Evolutionary conservation across 1,284 basidiomycete genomes (phyloP).

Genomic region (Melampsora larici-populina): DNA sequence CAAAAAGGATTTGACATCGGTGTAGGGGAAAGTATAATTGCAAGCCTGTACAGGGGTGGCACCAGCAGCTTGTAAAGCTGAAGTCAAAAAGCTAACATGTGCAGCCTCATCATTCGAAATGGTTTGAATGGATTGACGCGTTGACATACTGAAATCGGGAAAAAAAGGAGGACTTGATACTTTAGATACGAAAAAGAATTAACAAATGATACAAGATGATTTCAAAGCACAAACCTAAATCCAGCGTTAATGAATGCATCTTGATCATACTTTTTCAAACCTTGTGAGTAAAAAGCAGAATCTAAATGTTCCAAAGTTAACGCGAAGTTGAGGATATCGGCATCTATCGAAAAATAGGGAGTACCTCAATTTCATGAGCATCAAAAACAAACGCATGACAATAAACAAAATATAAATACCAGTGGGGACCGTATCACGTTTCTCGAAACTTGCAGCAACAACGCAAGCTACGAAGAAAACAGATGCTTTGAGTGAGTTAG

Average conservation of each 20-base stretch:
- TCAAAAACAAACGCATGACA: neutral
- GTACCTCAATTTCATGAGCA: neutral
- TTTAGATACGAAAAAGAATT: no score
- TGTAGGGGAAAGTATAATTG: slow-evolving; percentile 59
- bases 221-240: slow-evolving; percentile 49
- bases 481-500: neutral
- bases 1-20: slow-evolving; percentile 60
- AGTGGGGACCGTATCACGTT: neutral
- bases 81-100: slow-evolving; percentile 59
- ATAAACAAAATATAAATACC: neutral
- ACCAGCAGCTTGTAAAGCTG: slow-evolving; percentile 58
- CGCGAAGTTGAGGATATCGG: slow-evolving; percentile 61
- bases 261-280: slow-evolving; percentile 47
- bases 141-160: neutral
- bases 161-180: neutral
- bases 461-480: neutral
- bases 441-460: neutral
- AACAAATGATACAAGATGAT: no score
- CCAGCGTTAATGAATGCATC: slow-evolving; percentile 61
- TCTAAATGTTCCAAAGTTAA: no score
- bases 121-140: slow-evolving; percentile 51
- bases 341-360: slow-evolving; percentile 46
- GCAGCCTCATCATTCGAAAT: slow-evolving; percentile 63
- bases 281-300: slow-evolving; percentile 59
- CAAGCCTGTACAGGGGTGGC: slow-evolving; percentile 60